phyloP scores from a whole-genome alignment of 2,329 filamentous ascomycete genomes.

The Trichoderma hamatum region DNA sequence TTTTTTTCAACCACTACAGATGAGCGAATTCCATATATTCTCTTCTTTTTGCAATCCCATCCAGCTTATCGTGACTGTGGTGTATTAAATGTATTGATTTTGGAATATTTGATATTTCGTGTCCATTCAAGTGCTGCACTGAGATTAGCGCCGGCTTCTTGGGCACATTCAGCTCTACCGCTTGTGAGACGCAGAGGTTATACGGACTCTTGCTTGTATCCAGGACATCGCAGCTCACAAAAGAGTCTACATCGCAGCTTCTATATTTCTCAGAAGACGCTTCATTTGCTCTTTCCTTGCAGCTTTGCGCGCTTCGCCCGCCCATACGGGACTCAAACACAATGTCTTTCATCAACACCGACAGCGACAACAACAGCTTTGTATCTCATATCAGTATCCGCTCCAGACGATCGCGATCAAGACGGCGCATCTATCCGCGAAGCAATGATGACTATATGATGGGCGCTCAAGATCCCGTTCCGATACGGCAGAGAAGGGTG shows the following conservation, averaged over 20 bases:
- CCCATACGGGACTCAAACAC: neutral
- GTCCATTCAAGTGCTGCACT: neutral
- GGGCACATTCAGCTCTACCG: neutral
- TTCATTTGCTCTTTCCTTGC: neutral
- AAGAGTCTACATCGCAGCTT: neutral
- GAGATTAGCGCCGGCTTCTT: neutral
- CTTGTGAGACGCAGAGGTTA: neutral
- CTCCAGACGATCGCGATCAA: neutral
- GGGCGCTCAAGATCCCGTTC: neutral
- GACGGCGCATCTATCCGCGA: constrained; percentile 7
- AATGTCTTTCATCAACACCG: constrained; percentile 20
- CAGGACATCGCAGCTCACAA: neutral
- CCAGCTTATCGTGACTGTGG: neutral
- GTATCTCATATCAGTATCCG: constrained; percentile 7
- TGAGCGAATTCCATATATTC: neutral
- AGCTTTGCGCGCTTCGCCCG: neutral
- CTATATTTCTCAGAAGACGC: neutral
- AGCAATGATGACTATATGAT: constrained; percentile 7
- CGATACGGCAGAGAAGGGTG: constrained; percentile 1
- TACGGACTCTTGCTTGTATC: neutral
- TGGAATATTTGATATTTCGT: neutral
- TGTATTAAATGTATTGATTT: neutral
- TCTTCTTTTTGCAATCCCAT: neutral
- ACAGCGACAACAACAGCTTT: constrained; percentile 18
- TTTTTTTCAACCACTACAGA: neutral